These are phyloP conservation scores for Coemansia sp. DNA, from an alignment of 192 early-diverging fungal genomes.

Conservation along the genomic window DNA sequence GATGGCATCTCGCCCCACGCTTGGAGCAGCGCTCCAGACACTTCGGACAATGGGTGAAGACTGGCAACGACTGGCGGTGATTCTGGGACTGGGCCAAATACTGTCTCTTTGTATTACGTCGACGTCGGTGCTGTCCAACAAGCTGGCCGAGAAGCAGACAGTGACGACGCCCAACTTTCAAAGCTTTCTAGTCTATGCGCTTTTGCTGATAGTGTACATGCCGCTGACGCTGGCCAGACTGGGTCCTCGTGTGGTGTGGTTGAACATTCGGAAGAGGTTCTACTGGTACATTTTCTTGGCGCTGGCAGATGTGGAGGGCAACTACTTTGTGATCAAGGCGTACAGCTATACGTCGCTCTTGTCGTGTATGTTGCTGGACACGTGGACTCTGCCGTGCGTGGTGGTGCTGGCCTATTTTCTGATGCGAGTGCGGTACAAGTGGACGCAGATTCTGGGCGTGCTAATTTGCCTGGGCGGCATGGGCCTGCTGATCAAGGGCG, in stretches of 20 bases:
- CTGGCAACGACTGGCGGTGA: constrained; percentile 50
- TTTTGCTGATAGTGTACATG: constrained; percentile 51
- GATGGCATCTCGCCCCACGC: constrained; percentile 20
- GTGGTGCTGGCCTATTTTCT: constrained; percentile 65
- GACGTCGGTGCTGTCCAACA: constrained; percentile 62
- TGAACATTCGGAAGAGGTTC: constrained; percentile 36
- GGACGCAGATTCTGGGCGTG: constrained; percentile 67
- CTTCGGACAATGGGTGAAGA: constrained; percentile 4
- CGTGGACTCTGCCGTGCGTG: constrained; percentile 73
- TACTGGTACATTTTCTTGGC: constrained; percentile 59
- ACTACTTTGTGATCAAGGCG: constrained; percentile 77
- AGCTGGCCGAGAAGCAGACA: constrained; percentile 55
- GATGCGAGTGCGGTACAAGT: constrained; percentile 59
- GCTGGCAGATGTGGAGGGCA: constrained; percentile 75
- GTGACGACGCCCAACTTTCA: constrained; percentile 66
- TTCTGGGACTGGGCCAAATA: constrained; percentile 59
- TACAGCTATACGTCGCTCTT: constrained; percentile 71
- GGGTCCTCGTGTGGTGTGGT: constrained; percentile 36
- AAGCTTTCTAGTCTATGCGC: constrained; percentile 63
- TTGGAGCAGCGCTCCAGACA: no score
- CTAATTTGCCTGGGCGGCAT: constrained; percentile 64
- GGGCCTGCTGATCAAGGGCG: constrained; percentile 62
- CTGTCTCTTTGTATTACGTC: constrained; percentile 73
- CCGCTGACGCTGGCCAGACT: constrained; percentile 42
- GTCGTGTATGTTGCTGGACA: constrained; percentile 73